Evolutionary conservation across 768 basidiomycete species (phyloP), one percentile per base, ranked within the genome.

Genomic region (Xanthoconium stramineum): DNA sequence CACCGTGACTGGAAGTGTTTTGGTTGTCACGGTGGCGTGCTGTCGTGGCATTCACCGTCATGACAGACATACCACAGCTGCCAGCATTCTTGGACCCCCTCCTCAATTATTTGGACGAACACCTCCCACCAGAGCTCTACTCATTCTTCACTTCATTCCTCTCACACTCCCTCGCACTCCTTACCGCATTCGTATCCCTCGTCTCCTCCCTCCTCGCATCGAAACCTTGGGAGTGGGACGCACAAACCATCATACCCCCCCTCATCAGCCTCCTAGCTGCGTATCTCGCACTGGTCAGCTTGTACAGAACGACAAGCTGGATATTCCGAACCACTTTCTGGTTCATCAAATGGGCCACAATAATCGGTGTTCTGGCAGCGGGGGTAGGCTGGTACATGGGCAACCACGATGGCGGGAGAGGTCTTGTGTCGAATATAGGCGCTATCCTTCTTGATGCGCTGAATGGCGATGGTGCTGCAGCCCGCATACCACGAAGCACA

Each of bases 241-340:
- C 77, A 7, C 85, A 91, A 67, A 80, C 78, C 30, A 66, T 91
- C 46, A 65, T 92, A 19, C 89, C 90, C 9, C 90, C 90, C 1
- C 72, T 91, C 65, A 82, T 93, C 65, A 86, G 82, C 56, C 69
- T 92, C 32, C 70, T 91, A 50, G 78, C 80, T 6, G 85, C 88
- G 19, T 93, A 92, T 70, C 78, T 91, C 57, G 88, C 88, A 5
- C 76, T 93, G n/a, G 58, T 85, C 40, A 89, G 84, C 67, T 70
- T 91, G 50, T 91, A 91, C 72, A 86, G 88, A 57, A 91, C 91
- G 6, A 85, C 89, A 13, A 79, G 78, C 24, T 91, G 87, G 85
- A 76, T 88, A 63, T 72, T 91, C 59, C 80, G 87, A 57, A 82
- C 81, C 35, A 75, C 72, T 29, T 69, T 90, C 60, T 90, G 81